These are phyloP conservation scores for Solanum chacoense DNA, from an alignment of 305 asterid species.

Conservation along the genomic window DNA sequence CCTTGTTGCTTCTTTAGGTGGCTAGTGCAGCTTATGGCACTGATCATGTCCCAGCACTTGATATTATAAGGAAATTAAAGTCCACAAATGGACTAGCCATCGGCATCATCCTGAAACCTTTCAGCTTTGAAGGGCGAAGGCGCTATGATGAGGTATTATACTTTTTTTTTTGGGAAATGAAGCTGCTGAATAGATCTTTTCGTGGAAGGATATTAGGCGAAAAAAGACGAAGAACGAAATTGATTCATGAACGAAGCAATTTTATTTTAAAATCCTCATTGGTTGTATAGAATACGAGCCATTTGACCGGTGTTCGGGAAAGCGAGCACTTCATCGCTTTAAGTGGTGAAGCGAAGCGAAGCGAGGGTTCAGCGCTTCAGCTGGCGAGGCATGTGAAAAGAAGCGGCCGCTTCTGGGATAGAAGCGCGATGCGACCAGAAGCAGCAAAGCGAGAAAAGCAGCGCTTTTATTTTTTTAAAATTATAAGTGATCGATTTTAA, in stretches of 20 bases:
- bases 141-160: constrained; percentile 72
- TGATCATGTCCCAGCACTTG: constrained; percentile 60
- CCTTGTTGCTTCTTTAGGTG: constrained; percentile 38
- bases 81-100: constrained; percentile 54
- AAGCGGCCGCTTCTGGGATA: neutral
- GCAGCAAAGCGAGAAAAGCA: neutral
- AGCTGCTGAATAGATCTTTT: neutral
- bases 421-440: neutral
- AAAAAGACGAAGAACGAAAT: neutral
- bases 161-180: neutral
- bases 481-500: neutral
- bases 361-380: neutral
- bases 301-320: neutral
- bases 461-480: neutral
- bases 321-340: neutral
- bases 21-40: constrained; percentile 87
- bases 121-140: constrained; percentile 90
- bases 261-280: neutral
- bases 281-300: neutral
- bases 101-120: constrained; percentile 81
- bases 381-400: neutral
- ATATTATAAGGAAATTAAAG: constrained; percentile 52
- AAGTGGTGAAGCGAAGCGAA: neutral
- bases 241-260: neutral
- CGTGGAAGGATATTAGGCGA: neutral